Conservation (phyloP, 2,329 filamentous ascomycete genomes). For the Botryotinia calthae region DNA sequence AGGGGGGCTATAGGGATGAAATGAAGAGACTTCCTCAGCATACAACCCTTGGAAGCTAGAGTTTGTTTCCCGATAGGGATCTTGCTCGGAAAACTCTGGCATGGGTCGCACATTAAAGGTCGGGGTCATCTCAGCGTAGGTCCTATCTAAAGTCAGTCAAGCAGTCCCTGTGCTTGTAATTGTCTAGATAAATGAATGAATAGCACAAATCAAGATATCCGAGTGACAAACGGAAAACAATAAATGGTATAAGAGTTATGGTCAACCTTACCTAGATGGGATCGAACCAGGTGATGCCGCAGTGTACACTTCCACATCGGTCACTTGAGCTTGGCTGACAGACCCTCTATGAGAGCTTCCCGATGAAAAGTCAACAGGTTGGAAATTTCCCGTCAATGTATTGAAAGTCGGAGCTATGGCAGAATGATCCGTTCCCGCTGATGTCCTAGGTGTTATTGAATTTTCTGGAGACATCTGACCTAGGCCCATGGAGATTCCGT, state of each 20-base stretch:
- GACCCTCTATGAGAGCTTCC: slow-evolving; percentile 27
- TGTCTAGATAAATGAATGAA: neutral
- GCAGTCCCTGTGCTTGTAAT: slow-evolving; percentile 2
- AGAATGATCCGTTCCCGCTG: slow-evolving; percentile 28
- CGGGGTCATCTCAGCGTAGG: slow-evolving; percentile 13
- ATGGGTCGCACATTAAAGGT: slow-evolving; percentile 12
- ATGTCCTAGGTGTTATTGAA: slow-evolving; percentile 31
- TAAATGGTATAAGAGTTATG: neutral
- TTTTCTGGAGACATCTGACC: slow-evolving; percentile 28
- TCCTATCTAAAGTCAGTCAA: slow-evolving; percentile 11
- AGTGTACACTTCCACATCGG: slow-evolving; percentile 26
- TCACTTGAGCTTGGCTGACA: slow-evolving; percentile 28
- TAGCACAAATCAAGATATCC: neutral
- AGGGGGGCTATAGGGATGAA: slow-evolving; percentile 27
- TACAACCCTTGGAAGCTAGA: slow-evolving; percentile 27
- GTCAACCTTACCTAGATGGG: slow-evolving; percentile 20
- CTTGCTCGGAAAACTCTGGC: neutral
- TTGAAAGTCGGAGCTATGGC: slow-evolving; percentile 30
- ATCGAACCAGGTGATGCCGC: slow-evolving; percentile 27
- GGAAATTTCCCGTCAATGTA: slow-evolving; percentile 30
- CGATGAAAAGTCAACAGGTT: slow-evolving; percentile 29
- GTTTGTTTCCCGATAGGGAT: neutral
- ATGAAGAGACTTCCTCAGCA: slow-evolving; percentile 21
- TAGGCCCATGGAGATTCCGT: slow-evolving; percentile 9
- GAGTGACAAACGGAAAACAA: slow-evolving; percentile 6